phyloP scores from a whole-genome alignment of 257 asterid species.

The Solanum appendiculatum region DNA sequence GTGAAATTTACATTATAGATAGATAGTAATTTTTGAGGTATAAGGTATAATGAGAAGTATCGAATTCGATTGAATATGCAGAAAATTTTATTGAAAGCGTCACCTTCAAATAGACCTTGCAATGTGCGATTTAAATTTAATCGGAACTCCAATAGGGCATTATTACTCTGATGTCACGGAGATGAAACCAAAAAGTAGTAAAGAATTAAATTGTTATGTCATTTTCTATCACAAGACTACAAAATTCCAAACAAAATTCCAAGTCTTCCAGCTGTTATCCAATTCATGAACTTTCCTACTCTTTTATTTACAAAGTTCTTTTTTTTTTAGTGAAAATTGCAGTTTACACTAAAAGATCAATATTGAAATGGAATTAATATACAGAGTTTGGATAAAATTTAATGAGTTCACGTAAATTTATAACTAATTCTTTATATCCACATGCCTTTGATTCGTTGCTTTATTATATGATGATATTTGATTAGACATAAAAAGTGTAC shows the following conservation, averaged over 20 bases:
- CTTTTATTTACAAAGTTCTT: neutral
- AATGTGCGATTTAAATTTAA: too few species aligned
- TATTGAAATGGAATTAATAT: neutral
- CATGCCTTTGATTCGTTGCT: neutral
- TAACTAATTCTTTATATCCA: neutral
- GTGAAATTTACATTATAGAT: neutral
- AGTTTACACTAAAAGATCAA: neutral
- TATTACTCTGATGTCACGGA: neutral
- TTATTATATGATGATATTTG: neutral
- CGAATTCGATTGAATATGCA: too few species aligned
- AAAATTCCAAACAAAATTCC: neutral
- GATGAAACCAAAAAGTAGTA: neutral
- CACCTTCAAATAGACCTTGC: too few species aligned
- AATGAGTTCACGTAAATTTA: too few species aligned
- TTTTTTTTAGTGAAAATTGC: neutral
- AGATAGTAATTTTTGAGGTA: too few species aligned
- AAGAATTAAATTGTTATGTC: neutral
- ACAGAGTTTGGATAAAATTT: neutral
- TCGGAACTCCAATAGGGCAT: too few species aligned
- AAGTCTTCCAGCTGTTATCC: neutral
- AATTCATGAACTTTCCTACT: neutral
- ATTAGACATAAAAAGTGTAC: neutral
- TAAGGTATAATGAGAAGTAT: too few species aligned
- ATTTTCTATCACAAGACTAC: neutral
- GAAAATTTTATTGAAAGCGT: neutral